Base-by-base conservation (phyloP, 352 stramenopile genomes). In the Thraustochytrium sp. region DNA sequence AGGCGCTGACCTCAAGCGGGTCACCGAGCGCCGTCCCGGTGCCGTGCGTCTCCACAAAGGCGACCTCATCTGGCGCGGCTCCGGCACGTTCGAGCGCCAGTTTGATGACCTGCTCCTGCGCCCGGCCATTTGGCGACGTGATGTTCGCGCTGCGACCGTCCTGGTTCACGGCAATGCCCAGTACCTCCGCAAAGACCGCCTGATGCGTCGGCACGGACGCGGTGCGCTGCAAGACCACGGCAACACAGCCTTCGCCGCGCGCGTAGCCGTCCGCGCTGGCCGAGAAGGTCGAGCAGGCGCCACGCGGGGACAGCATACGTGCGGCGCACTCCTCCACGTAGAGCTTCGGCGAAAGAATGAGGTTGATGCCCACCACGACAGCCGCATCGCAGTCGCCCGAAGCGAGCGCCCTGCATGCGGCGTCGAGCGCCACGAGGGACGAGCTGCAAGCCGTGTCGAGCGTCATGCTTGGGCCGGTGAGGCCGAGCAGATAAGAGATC, bases 11-110 rank as follows among this genome's bases (percentile, higher is more conserved):
- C 73, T 91, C 88, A 3, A 91, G 86, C 21, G 87, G 86, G 55
- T 91, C 88, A 11, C 88, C 88, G 13, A 91, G 80, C 29, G 84
- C 51, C 21, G 88, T 91, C 21, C 87, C 88, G 18, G 88, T 90
- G 36, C 88, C 88, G 42, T 90, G 87, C n/a, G 87, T 78, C 73
- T 91, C 88, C 37, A 90, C 78, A 76, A 87, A 90, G 23, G 61
- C 85, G 29, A 90, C 63, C 5, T 80, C 49, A 48, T 51, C 49
- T 16, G 62, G 42, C 21, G 23, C 26, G 0, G 78, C 73, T 5
- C 11, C 21, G 82, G 38, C 64, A 11, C 55, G 74, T 40, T 37
- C 23, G 5, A 89, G 49, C 36, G 87, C 88, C 13, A 26, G 46
- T 26, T 42, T 16, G 40, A 90, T 85, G 36, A 87, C 77, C 9